Percentiles rank a stretch among this genome's conserved stretches.
These are phyloP conservation scores for Collybiopsis luxurians DNA, from an alignment of 768 basidiomycete species.

Conservation along the genomic window DNA sequence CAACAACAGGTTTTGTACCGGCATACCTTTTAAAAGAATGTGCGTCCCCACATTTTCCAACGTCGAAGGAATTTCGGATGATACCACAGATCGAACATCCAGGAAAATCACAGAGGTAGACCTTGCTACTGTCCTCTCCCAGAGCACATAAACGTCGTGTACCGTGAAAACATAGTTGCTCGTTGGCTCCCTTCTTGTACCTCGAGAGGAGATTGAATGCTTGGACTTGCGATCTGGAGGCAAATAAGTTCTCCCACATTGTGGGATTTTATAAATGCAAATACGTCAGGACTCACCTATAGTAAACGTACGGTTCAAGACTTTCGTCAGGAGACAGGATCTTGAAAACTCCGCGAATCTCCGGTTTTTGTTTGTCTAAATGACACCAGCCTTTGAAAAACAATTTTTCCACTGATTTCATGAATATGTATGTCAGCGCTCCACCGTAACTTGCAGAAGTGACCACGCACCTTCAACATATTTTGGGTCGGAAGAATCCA, in stretches of 20 bases:
- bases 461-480: slow-evolving; percentile 39
- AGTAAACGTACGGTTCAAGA: slow-evolving; percentile 42
- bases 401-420: slow-evolving; percentile 40
- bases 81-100: slow-evolving; percentile 57
- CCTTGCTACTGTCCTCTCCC: slow-evolving; percentile 47
- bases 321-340: slow-evolving; percentile 43
- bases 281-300: slow-evolving; percentile 34
- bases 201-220: slow-evolving; percentile 5
- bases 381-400: slow-evolving; percentile 59
- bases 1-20: too few species aligned
- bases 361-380: slow-evolving; percentile 47
- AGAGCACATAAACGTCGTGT: slow-evolving; percentile 56
- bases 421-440: background rate
- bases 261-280: slow-evolving; percentile 1
- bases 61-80: slow-evolving; percentile 57
- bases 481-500: slow-evolving; percentile 31
- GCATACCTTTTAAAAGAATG: slow-evolving; percentile 6
- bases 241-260: too few species aligned
- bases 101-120: slow-evolving; percentile 45
- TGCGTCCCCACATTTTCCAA: slow-evolving; percentile 51
- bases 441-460: background rate
- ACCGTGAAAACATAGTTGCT: slow-evolving; percentile 67
- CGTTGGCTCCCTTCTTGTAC: slow-evolving; percentile 33
- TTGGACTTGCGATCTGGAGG: slow-evolving; percentile 6
- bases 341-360: slow-evolving; percentile 49